phyloP scores from a whole-genome alignment of 768 basidiomycete species.

The Podaxis sp. region DNA sequence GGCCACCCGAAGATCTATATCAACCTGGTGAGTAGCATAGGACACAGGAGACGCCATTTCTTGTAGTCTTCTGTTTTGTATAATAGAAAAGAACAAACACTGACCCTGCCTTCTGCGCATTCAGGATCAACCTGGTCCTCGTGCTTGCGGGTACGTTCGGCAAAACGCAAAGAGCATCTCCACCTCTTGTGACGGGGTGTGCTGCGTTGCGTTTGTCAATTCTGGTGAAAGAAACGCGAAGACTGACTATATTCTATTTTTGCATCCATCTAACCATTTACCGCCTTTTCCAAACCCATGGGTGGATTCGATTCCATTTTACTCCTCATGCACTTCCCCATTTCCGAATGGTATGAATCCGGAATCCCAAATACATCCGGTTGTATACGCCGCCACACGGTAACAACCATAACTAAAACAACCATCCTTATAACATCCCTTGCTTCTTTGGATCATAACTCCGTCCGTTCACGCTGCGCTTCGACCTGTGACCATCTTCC shows the following conservation, averaged over 20 bases:
- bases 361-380: conserved; percentile 1
- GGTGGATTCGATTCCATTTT: not conserved
- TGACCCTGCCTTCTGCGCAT: conserved; percentile 18
- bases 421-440: not conserved
- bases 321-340: not conserved
- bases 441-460: conserved; percentile 7
- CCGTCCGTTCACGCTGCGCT: not conserved
- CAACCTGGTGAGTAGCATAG: conserved; percentile 69
- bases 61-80: conserved; percentile 2
- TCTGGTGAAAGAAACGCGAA: not conserved
- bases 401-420: conserved; percentile 1
- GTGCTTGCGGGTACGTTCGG: conserved; percentile 82
- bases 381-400: not conserved
- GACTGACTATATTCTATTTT: conserved; percentile 7
- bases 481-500: not conserved
- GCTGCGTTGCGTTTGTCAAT: conserved; percentile 2
- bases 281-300: not conserved
- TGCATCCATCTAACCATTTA: conserved; percentile 2
- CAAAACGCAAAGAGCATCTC: not conserved
- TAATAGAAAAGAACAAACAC: conserved; percentile 1
- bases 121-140: conserved; percentile 86
- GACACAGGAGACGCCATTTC: conserved; percentile 2
- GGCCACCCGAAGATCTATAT: conserved; percentile 98
- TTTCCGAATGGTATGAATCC: conserved; percentile 1
- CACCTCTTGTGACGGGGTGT: not conserved